These are phyloP conservation scores for Penicillium nordicum DNA, from an alignment of 2,329 filamentous ascomycete species.

Conservation along the genomic window DNA sequence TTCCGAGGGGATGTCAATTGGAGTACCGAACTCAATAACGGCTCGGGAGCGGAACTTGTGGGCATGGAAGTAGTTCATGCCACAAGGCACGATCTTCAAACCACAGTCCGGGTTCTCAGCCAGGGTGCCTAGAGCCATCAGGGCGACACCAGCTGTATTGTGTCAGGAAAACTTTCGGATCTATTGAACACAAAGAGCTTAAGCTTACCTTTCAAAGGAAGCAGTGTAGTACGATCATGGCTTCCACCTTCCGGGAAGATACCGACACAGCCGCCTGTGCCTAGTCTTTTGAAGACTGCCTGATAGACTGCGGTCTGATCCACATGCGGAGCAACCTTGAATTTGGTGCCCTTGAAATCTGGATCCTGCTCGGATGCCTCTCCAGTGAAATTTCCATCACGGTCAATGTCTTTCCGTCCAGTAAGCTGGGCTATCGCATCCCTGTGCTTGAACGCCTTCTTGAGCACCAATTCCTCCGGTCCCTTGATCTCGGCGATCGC, in stretches of 20 bases:
- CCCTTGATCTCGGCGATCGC: constrained; percentile 80
- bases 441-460: constrained; percentile 79
- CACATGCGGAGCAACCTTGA: constrained; percentile 86
- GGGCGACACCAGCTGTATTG: constrained; percentile 75
- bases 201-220: constrained; percentile 72
- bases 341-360: constrained; percentile 73
- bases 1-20: constrained; percentile 78
- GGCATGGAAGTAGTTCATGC: constrained; percentile 99
- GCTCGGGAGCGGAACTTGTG: constrained; percentile 97
- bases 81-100: constrained; percentile 90
- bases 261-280: constrained; percentile 81
- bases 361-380: constrained; percentile 52
- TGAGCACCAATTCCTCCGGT: constrained; percentile 76
- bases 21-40: constrained; percentile 89
- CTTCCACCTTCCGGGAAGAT: constrained; percentile 97
- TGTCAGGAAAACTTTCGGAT: neutral
- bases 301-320: constrained; percentile 93
- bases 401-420: constrained; percentile 68
- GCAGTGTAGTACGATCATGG: constrained; percentile 85
- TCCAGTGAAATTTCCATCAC: constrained; percentile 60
- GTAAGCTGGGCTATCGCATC: constrained; percentile 77
- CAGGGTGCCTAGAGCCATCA: constrained; percentile 92
- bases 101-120: constrained; percentile 82
- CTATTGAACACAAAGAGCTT: constrained; percentile 7
- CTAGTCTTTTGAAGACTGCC: constrained; percentile 81